Base-by-base conservation (phyloP, 140 eudicot species). In the Eryngium alpinum region DNA sequence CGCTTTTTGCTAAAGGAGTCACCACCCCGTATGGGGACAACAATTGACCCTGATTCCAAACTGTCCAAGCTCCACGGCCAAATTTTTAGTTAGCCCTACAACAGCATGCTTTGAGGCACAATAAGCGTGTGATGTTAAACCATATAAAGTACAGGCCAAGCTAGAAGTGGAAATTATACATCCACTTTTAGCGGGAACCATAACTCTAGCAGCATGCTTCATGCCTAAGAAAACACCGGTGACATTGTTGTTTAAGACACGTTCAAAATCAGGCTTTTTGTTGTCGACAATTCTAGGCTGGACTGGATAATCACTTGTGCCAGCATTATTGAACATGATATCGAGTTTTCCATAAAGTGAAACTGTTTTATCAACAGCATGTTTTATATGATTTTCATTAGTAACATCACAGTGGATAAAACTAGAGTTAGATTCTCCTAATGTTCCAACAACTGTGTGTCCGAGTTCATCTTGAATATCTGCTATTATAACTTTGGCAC, bases 1-100 rank as follows among this genome's bases (percentile, higher is more conserved):
- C n/a, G n/a, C n/a, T n/a, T n/a, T n/a, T n/a, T n/a, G n/a, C n/a
- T n/a, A n/a, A n/a, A n/a, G n/a, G 62, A 13, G 98, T 94, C 3
- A 93, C 97, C 29, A 92, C 98, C 28, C 97, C 98, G 34, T 90
- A 94, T 14, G 98, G 98, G 4, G 98, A 94, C 33, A 94, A 69
- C 97, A 90, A n/a, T 94, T 94, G 9, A 94, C 98, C 73, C 97
- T 59, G 6, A 94, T 89, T 79, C 98, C 98, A 6, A 87, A 81
- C 75, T 83, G 59, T 14, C 98, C 98, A 75, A 94, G 49, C 75
- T 94, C 98, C 77, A 91, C 89, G 0, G 98, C 98, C 32, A 87
- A 83, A 77, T 94, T 94, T 81, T 92, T 90, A 5, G 97, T 91
- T 24, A 94, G 84, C 81, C 98, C 98, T 0, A 94, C 90, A 32